Percentiles rank a stretch among this genome's conserved stretches.
phyloP scores from a whole-genome alignment of 2,329 filamentous ascomycete species.

The Pestalotiopsis sp. region DNA sequence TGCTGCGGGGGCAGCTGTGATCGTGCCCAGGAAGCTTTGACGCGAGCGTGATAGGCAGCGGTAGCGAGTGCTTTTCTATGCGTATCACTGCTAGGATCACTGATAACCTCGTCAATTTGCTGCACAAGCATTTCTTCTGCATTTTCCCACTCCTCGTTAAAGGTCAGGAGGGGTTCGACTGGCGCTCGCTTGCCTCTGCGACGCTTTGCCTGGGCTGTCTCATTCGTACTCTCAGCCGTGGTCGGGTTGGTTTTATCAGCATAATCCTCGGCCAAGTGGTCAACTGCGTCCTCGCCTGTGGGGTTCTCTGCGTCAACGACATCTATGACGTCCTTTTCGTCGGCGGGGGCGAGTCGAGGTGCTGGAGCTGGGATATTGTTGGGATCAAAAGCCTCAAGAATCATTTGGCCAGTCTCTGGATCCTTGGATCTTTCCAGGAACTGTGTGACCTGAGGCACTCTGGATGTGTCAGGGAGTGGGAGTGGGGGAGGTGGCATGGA shows the following conservation, averaged over 20 bases:
- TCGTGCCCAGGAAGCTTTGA: slow-evolving; percentile 53
- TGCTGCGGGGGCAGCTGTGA: slow-evolving; percentile 46
- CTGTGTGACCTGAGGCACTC: slow-evolving; percentile 27
- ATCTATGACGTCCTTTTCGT: slow-evolving; percentile 24
- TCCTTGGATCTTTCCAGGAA: slow-evolving; percentile 31
- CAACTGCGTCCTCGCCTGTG: slow-evolving; percentile 41
- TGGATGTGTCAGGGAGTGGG: slow-evolving; percentile 29
- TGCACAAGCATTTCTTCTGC: slow-evolving; percentile 67
- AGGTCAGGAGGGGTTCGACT: slow-evolving; percentile 46
- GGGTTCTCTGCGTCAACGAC: slow-evolving; percentile 30
- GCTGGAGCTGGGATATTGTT: slow-evolving; percentile 22
- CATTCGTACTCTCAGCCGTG: slow-evolving; percentile 18
- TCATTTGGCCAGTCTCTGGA: slow-evolving; percentile 23
- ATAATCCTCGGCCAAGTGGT: slow-evolving; percentile 38
- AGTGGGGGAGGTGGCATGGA: slow-evolving; percentile 31
- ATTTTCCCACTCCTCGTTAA: slow-evolving; percentile 62
- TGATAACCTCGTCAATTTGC: slow-evolving; percentile 71
- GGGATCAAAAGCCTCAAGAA: slow-evolving; percentile 30
- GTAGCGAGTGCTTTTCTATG: slow-evolving; percentile 59
- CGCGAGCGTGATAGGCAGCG: slow-evolving; percentile 54
- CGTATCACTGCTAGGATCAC: slow-evolving; percentile 54
- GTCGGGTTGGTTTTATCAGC: slow-evolving; percentile 17
- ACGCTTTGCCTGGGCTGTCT: slow-evolving; percentile 13
- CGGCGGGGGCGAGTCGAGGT: slow-evolving; percentile 14
- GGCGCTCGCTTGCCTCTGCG: slow-evolving; percentile 29